phyloP scores from a whole-genome alignment of 768 basidiomycete genomes.

The Mycena latifolia region DNA sequence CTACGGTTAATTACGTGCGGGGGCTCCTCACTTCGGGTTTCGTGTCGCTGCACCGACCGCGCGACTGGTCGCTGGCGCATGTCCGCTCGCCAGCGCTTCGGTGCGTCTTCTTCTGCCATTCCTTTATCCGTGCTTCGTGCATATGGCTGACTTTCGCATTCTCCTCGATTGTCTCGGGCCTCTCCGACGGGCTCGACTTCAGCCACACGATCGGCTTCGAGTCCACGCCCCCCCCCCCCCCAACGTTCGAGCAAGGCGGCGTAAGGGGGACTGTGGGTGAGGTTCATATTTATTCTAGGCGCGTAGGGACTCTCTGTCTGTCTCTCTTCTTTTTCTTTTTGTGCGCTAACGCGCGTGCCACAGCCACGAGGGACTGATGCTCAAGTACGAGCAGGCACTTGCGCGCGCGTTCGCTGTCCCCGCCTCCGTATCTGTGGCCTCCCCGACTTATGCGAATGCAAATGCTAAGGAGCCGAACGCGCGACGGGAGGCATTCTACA shows the following conservation, averaged over 20 bases:
- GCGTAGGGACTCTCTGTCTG: constrained; percentile 27
- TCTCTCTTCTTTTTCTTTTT: no score
- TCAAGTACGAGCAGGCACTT: constrained; percentile 92
- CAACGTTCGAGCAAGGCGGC: constrained; percentile 78
- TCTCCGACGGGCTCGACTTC: constrained; percentile 95
- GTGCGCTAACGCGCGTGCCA: neutral
- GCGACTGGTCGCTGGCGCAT: constrained; percentile 92
- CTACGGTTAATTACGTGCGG: constrained; percentile 94
- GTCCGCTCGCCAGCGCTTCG: constrained; percentile 86
- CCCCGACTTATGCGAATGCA: no score
- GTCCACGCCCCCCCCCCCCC: constrained; percentile 52
- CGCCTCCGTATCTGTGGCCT: no score
- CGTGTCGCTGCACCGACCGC: constrained; percentile 91
- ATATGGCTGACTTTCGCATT: no score
- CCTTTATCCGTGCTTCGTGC: no score
- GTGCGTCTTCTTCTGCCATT: constrained; percentile 51
- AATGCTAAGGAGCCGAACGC: constrained; percentile 9
- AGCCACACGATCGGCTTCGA: constrained; percentile 88
- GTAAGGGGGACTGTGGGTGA: constrained; percentile 81
- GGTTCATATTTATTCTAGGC: constrained; percentile 96
- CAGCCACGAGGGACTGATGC: constrained; percentile 94
- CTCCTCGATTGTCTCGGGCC: constrained; percentile 83
- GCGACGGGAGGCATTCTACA: constrained; percentile 70
- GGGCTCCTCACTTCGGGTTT: constrained; percentile 92
- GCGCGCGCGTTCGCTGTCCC: constrained; percentile 76